These are phyloP conservation scores for Bacterosira constricta DNA, from an alignment of 108 stramenopile species.

Conservation along the genomic window DNA sequence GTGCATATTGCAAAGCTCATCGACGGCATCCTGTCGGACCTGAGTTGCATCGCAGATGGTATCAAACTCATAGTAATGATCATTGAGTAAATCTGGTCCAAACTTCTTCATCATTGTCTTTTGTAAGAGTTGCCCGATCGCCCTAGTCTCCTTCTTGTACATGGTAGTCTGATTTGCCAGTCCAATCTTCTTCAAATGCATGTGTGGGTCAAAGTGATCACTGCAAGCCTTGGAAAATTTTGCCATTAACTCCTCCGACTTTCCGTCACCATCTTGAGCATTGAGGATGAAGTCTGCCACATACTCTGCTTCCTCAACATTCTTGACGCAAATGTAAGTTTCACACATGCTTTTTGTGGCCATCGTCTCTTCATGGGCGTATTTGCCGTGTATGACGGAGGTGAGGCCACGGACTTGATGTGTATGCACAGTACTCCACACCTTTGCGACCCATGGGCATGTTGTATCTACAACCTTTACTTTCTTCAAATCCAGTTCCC, in stretches of 20 bases:
- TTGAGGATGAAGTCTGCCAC: conserved; percentile 92
- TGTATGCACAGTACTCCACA: conserved; percentile 95
- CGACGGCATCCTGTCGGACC: conserved; percentile 60
- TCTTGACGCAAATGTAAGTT: conserved; percentile 94
- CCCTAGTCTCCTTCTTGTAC: conserved; percentile 98
- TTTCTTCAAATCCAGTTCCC: conserved; percentile 71
- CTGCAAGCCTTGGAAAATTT: conserved; percentile 90
- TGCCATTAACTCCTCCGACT: conserved; percentile 82
- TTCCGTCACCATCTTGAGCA: conserved; percentile 86
- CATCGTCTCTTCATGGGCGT: conserved; percentile 94
- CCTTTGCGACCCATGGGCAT: conserved; percentile 98
- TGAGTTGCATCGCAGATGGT: conserved; percentile 98
- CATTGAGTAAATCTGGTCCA: conserved; percentile 76
- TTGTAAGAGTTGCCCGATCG: conserved; percentile 92
- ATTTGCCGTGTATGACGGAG: conserved; percentile 95
- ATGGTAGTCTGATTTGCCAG: conserved; percentile 98
- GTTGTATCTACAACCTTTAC: conserved; percentile 96
- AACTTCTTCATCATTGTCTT: conserved; percentile 90
- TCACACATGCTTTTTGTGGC: conserved; percentile 93
- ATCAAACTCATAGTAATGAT: conserved; percentile 94
- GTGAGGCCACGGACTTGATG: conserved; percentile 90
- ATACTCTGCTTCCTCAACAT: conserved; percentile 95
- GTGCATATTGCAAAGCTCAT: conserved; percentile 91
- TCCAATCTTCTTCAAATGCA: conserved; percentile 89
- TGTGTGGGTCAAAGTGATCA: conserved; percentile 96